Evolutionary conservation across 345 rosid species (phyloP), one percentile per base, ranked within the genome.

Genomic region (Eucalyptus regnans): DNA sequence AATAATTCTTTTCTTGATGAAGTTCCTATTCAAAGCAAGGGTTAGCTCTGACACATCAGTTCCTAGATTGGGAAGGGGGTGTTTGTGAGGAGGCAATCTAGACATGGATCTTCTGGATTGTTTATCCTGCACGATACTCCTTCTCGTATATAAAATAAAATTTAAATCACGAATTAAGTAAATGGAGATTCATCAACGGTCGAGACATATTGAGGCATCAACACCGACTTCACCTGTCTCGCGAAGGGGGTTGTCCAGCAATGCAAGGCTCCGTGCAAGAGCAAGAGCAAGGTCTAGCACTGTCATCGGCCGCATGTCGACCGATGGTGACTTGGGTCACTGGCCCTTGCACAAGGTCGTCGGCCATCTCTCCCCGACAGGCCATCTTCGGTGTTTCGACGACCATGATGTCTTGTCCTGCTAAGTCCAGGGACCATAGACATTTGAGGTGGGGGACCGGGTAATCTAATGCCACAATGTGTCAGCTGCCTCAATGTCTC

Each of bases 401-500:
- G 7, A 3, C 13, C 25, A 0, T 18, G 81, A 27, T 41, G 48
- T 71, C 48, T 20, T 76, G 48, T 76, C 48, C 48, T 11, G 5
- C 84, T 12, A 41, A 76, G 15, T 41, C 84, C 7, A 20, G 84
- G 48, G 16, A 71, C 83, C 11, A 9, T 1, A 71, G 83, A 71
- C 46, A 71, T 71, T 33, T 8, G 43, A 16, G 48, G 15, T 8
- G 25, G 1, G 1, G 62, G 0, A 25, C 62, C 0, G 8, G 68
- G 29, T 76, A 41, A 76, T 18, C 83, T 41, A 37, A 37, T 20
- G 1, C 83, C 12, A 20, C 83, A 10, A 3, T 41, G 27, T 11
- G 27, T 37, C 83, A 37, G 1, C 83, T 5, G 83, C 25, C 83
- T 5, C 46, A 1, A 71, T 71, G 48, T 71, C 46, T 37, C 83